phyloP scores from a whole-genome alignment of 345 rosid genomes.

The Euphorbia pulcherrima region DNA sequence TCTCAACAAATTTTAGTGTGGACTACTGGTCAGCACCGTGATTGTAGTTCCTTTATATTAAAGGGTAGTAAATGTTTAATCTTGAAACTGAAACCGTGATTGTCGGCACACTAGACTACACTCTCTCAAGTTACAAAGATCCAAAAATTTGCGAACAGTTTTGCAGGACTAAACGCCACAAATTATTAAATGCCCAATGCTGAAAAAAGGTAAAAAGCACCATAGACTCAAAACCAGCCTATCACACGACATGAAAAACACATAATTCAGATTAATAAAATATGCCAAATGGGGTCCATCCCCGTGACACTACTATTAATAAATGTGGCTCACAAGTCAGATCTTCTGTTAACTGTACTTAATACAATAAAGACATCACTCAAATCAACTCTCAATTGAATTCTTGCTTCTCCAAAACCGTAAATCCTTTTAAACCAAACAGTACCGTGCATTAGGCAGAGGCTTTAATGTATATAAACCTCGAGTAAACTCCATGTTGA shows the following conservation, averaged over 20 bases:
- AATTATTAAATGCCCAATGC: background rate
- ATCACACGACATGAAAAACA: background rate
- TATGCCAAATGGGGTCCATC: background rate
- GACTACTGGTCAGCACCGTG: background rate
- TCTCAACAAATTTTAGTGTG: background rate
- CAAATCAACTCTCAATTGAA: background rate
- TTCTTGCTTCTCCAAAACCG: background rate
- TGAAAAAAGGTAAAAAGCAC: background rate
- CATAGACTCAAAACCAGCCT: background rate
- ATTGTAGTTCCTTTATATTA: background rate
- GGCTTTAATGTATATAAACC: background rate
- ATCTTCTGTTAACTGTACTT: background rate
- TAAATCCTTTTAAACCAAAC: background rate
- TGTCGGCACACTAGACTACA: slow-evolving; percentile 8
- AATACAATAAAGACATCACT: background rate
- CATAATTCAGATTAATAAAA: background rate
- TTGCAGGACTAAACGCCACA: background rate
- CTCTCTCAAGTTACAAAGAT: background rate
- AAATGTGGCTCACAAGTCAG: background rate
- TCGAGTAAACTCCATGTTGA: background rate
- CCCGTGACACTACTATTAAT: background rate
- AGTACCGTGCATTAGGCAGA: background rate
- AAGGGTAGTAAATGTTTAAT: slow-evolving; percentile 1
- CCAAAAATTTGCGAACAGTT: slow-evolving; percentile 15
- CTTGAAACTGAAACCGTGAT: slow-evolving; percentile 8